Conservation (phyloP, 1,139 yeast species). For the Pichia kudriavzevii region DNA sequence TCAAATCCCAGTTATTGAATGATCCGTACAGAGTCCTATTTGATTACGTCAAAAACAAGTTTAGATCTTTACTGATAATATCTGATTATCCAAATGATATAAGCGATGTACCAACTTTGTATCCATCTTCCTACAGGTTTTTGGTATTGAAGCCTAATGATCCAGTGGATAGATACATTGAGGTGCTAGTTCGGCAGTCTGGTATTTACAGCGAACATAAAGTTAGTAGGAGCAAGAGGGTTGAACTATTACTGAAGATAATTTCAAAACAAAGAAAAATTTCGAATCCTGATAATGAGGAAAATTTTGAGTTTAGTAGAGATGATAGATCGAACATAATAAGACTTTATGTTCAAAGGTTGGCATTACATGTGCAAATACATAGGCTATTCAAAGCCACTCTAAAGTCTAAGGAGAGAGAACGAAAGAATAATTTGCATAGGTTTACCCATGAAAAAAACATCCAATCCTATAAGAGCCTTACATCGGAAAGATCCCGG, state of each 20-base stretch:
- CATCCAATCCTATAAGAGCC: conserved; percentile 15
- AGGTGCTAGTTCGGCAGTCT: conserved; percentile 31
- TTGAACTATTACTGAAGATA: conserved; percentile 31
- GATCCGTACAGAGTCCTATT: conserved; percentile 58
- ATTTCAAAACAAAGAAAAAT: conserved; percentile 23
- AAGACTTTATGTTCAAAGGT: conserved; percentile 36
- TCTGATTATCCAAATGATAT: conserved; percentile 36
- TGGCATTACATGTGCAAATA: conserved; percentile 58
- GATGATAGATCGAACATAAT: conserved; percentile 42
- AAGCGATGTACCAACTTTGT: conserved; percentile 27
- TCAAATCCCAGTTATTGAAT: conserved; percentile 34
- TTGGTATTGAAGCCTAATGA: conserved; percentile 37
- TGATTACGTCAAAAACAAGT: conserved; percentile 59
- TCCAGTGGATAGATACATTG: conserved; percentile 38
- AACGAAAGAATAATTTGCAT: conserved; percentile 8
- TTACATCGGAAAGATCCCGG: conserved; percentile 18
- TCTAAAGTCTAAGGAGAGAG: conserved; percentile 25
- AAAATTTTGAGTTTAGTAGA: conserved; percentile 25
- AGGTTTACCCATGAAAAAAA: conserved; percentile 9
- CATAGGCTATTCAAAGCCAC: conserved; percentile 47
- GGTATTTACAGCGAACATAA: conserved; percentile 50
- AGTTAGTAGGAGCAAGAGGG: conserved; percentile 30
- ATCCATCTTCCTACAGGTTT: conserved; percentile 35
- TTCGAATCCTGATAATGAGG: conserved; percentile 4
- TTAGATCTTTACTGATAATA: conserved; percentile 50